Conservation (phyloP, 2,329 filamentous ascomycete genomes). For the Cordyceps fumosorosea region DNA sequence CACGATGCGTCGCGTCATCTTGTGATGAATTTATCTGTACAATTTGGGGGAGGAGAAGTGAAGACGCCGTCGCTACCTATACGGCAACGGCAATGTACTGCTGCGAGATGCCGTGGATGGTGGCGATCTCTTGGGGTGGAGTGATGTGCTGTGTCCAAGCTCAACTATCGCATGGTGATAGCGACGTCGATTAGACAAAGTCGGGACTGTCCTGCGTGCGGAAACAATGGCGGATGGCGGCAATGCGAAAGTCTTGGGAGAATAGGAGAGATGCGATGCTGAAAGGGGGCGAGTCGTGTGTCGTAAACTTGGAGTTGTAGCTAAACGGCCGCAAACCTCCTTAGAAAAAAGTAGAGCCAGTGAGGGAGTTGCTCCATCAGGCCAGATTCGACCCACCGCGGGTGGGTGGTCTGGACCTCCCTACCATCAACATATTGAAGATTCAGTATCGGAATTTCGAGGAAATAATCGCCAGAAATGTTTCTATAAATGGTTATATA, state of each 20-base stretch:
- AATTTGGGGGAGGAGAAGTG: neutral
- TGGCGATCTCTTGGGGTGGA: neutral
- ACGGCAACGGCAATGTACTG: neutral
- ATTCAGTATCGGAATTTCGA: neutral
- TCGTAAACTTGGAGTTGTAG: conserved; percentile 2
- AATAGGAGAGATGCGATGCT: neutral
- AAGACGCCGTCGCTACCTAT: neutral
- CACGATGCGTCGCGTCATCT: conserved; percentile 19
- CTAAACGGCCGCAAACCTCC: conserved; percentile 2
- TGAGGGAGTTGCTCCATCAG: conserved; percentile 3
- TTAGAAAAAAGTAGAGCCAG: neutral
- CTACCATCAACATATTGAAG: neutral
- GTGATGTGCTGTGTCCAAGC: neutral
- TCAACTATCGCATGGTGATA: conserved; percentile 11
- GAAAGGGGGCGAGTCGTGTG: conserved; percentile 9
- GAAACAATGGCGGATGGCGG: neutral
- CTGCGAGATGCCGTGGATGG: neutral
- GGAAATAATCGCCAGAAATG: neutral
- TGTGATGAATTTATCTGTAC: conserved; percentile 1
- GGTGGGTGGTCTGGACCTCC: neutral
- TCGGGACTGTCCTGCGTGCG: neutral
- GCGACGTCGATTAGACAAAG: neutral
- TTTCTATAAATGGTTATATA: too few species aligned
- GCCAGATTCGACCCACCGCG: conserved; percentile 10
- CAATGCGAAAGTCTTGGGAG: neutral